Evolutionary conservation across 2,329 filamentous ascomycete genomes (phyloP), one percentile per base, ranked within the genome.

Genomic region (Colletotrichum kahawae): DNA sequence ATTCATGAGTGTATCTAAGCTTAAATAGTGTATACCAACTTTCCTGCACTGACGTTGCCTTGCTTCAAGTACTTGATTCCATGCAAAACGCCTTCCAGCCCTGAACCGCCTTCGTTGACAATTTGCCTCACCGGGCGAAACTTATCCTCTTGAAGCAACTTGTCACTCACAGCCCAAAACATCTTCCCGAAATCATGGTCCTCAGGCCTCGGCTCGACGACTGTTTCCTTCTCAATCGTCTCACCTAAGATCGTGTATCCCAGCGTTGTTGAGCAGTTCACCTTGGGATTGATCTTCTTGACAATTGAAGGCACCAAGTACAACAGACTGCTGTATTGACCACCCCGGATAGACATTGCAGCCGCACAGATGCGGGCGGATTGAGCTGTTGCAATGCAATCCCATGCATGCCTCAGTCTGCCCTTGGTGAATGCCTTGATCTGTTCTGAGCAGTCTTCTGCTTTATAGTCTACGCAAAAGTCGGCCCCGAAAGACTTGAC

Each of bases 401-500:
- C 86, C 80, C 84, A 84, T 12, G 82, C 84, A 13, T 80, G 76
- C 16, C 72, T 75, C 12, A 85, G 78, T n/a, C 78, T 75, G 29
- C 79, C 74, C 43, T 76, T 71, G 34, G 79, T 81, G 56, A 79
- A 71, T n/a, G 78, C 71, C 16, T 75, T 78, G 59, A 84, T 81
- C 2, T 79, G 71, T 0, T 51, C 74, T 2, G 77, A 77, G 21
- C 77, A 79, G 4, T 72, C 77, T 2, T 77, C 75, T 7, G 79
- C 74, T 34, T 78, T 81, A 81, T 90, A 89, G 82, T 91, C 87
- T 75, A 90, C 87, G 29, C 82, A 84, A 12, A 80, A 79, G 33
- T 86, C 85, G 5, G 88, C 89, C 16, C 89, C 89, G 4, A 86
- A 82, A 0, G 79, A 81, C 70, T 81, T 81, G 34, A 87, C 83